Evolutionary conservation across 2,329 filamentous ascomycete genomes (phyloP), one percentile per base, ranked within the genome.

Genomic region (Colletotrichum salicis): DNA sequence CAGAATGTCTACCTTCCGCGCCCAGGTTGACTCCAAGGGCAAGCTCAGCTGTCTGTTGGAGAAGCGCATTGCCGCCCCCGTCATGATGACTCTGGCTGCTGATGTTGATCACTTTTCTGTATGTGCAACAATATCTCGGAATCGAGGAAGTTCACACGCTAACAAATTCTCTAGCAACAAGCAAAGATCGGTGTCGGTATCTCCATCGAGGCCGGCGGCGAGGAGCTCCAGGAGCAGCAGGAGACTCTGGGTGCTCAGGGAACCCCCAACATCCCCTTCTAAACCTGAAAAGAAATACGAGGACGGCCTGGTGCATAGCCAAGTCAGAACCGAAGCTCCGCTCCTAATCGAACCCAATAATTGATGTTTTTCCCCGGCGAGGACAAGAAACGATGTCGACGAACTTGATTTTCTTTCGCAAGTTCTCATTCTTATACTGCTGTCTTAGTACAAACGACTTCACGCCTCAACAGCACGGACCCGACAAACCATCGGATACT

Each of bases 51-150:
- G 94, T 81, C 85, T 98, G 79, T 86, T 98, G 76, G 96, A 99
- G 88, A 98, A 98, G 91, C 92, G 95, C 79, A 94, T 99, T 79
- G 95, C 95, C 35, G 94, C 95, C 75, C 93, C 95, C 33, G 95
- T 99, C 71, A 93, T 92, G 82, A 91, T 99, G 85, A 97, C 95
- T 70, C 97, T 99, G 84, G 94, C 95, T 67, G 96, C 95, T 76
- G 96, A 98, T 81, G 94, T 99, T 79, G 96, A 99, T 84, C 96
- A 99, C 85, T 91, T 92, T 78, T 95, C 95, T 87, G 96, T 98
- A 89, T 82, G 94, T 87, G 57, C 13, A 33, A 29, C 29, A 33
- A 29, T 29, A 59, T 57, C 48, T 15, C 5, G 45, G 3, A 13
- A 37, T 33, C 48, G 51, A 11, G 10, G n/a, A 37, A 27, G 27